Evolutionary conservation across 768 basidiomycete genomes (phyloP), one percentile per base, ranked within the genome.

Genomic region (Hirschioporus abietinus): DNA sequence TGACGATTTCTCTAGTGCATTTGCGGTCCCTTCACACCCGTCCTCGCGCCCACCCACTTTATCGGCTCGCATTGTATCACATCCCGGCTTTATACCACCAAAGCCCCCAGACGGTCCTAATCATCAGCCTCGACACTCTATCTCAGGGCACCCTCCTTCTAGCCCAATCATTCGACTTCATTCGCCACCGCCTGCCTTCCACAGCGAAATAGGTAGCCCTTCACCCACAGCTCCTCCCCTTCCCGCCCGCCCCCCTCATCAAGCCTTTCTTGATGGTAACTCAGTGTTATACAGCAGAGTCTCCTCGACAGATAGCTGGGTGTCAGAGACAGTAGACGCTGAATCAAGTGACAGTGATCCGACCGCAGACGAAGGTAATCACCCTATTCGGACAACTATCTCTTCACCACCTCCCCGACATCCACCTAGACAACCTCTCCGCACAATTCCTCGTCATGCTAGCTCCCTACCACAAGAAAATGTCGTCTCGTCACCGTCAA

Each of bases 361-460:
- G 2, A 67, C 63, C 52, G 35, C 59, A 15, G 24, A 30, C 17
- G 36, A 8, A 64, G 15, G n/a, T 23, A 34, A 66, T 30, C 35
- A 20, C 25, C 24, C 58, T 10, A 10, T 30, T 60, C 67, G 10
- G 69, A 15, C 70, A 25, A n/a, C 10, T 12, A 34, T 66, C 20
- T 66, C 71, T 65, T 63, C 68, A 64, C 68, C 58, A 65, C 64
- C 65, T 66, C 70, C 64, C 67, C 67, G 24, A 73, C 74, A 63
- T 74, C 78, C 27, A 74, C 72, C 65, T 27, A 73, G 57, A 36
- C 60, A 35, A 58, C 64, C 26, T n/a, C 64, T 42, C 52, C 66
- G 59, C 52, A 63, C 0, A 35, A 67, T 23, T 42, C 61, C 59
- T 17, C 35, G 65, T 60, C 65, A 35, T 7, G 63, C 20, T 62